A percentile compares a stretch with the other conserved stretches of the same genome.
Evolutionary conservation across 164 flowering plant species (phyloP).

Genomic region (Stephania japonica): DNA sequence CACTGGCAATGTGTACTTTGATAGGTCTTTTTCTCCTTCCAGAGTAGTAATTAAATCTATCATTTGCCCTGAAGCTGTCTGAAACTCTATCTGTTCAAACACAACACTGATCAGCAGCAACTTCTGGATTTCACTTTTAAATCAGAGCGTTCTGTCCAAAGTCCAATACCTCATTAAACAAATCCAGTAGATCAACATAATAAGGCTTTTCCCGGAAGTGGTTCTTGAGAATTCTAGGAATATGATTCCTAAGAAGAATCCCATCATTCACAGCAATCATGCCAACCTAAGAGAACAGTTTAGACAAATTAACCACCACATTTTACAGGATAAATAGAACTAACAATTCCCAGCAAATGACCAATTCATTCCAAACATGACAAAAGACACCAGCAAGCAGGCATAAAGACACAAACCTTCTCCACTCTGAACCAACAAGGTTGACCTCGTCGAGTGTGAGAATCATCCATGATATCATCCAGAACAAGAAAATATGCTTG

Average conservation of each 20-base stretch:
- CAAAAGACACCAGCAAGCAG: background rate
- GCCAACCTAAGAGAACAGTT: conserved; percentile 55
- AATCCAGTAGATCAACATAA: conserved; percentile 83
- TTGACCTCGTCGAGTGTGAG: conserved; percentile 86
- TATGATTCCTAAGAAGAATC: conserved; percentile 77
- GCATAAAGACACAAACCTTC: conserved; percentile 37
- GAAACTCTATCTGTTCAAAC: conserved; percentile 78
- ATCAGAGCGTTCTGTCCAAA: conserved; percentile 1
- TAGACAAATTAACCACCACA: background rate
- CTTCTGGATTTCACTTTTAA: background rate
- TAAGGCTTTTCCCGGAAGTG: conserved; percentile 78
- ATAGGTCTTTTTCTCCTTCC: conserved; percentile 85
- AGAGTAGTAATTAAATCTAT: conserved; percentile 88
- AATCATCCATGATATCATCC: conserved; percentile 92
- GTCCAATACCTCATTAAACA: conserved; percentile 79
- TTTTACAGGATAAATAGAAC: background rate
- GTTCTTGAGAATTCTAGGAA: conserved; percentile 68
- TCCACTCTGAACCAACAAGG: conserved; percentile 89
- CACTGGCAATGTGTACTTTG: conserved; percentile 71
- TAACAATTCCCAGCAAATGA: background rate
- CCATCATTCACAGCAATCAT: conserved; percentile 91
- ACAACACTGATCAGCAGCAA: conserved; percentile 10
- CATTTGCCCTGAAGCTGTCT: conserved; percentile 94
- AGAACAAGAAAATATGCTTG: conserved; percentile 96
- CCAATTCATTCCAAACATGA: background rate